phyloP scores from a whole-genome alignment of 148 eudicot genomes.

The Chenopodium suecicum region DNA sequence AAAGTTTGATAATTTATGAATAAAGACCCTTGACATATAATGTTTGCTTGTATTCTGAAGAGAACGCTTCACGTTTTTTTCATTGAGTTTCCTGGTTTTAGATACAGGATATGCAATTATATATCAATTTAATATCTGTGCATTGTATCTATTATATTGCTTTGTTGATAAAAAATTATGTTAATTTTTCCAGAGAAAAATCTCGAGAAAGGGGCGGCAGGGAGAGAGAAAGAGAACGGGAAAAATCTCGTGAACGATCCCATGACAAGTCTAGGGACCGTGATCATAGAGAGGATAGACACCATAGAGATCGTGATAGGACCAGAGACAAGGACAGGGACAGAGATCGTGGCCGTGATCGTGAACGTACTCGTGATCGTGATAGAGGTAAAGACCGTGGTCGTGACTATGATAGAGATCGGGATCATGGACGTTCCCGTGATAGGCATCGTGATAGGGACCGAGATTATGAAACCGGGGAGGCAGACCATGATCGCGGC shows the following conservation, averaged over 20 bases:
- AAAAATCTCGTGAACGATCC: slow-evolving; percentile 81
- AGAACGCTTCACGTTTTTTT: no score
- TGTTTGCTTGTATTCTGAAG: no score
- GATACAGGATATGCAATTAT: no score
- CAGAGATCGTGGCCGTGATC: slow-evolving; percentile 53
- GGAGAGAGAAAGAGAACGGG: slow-evolving; percentile 65
- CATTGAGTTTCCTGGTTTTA: no score
- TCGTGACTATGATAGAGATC: slow-evolving; percentile 51
- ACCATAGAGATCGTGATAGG: slow-evolving; percentile 87
- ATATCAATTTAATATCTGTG: no score
- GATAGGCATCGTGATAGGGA: slow-evolving; percentile 57
- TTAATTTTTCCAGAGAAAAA: slow-evolving; percentile 58
- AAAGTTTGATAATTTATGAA: no score
- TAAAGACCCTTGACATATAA: no score
- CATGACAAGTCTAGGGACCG: slow-evolving; percentile 88
- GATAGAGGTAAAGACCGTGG: slow-evolving; percentile 51
- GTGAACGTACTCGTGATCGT: slow-evolving; percentile 59
- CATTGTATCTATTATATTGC: neutral
- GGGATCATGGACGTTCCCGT: slow-evolving; percentile 54
- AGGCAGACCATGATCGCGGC: slow-evolving; percentile 55
- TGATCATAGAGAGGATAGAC: slow-evolving; percentile 83
- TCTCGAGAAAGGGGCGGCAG: slow-evolving; percentile 83
- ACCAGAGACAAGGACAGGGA: slow-evolving; percentile 64
- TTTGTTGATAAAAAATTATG: neutral
- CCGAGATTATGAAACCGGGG: slow-evolving; percentile 55